Conservation (phyloP, 176 grass and related monocot genomes). For the Chloris gayana region DNA sequence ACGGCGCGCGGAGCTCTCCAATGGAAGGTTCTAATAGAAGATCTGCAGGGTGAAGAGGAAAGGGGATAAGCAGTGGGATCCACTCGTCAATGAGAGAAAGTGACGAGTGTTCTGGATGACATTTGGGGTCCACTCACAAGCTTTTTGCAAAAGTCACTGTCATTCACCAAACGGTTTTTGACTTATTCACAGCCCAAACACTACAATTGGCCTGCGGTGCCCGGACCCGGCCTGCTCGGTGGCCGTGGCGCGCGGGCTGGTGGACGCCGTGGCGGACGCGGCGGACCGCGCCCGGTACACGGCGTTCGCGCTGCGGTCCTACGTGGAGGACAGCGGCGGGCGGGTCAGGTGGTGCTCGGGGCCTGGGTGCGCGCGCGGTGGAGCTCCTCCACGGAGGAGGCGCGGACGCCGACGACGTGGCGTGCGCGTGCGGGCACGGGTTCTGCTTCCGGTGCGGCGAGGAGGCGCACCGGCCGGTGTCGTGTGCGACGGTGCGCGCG, state of each 20-base stretch:
- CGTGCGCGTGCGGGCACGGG: conserved; percentile 27
- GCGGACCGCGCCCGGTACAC: conserved; percentile 16
- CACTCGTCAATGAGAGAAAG: no score
- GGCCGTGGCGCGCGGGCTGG: conserved; percentile 9
- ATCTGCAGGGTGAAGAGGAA: no score
- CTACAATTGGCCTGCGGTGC: conserved; percentile 35
- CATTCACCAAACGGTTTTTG: no score
- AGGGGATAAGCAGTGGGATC: no score
- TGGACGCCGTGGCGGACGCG: neutral
- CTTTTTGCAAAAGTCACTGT: no score
- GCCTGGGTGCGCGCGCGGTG: conserved; percentile 30
- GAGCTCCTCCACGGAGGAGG: conserved; percentile 11
- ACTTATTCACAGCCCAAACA: no score
- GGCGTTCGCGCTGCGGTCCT: conserved; percentile 33
- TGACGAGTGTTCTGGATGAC: no score
- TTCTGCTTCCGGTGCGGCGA: conserved; percentile 54
- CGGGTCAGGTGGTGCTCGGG: conserved; percentile 36
- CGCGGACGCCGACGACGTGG: neutral
- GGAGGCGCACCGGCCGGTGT: conserved; percentile 53
- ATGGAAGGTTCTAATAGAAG: no score
- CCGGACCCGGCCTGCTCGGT: conserved; percentile 34
- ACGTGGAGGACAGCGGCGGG: conserved; percentile 37
- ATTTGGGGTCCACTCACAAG: no score
- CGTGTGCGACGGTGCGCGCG: conserved; percentile 32
- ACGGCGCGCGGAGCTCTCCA: no score